Evolutionary conservation across 306 rosid species (phyloP), one percentile per base, ranked within the genome.

Genomic region (Potentilla sterilis): DNA sequence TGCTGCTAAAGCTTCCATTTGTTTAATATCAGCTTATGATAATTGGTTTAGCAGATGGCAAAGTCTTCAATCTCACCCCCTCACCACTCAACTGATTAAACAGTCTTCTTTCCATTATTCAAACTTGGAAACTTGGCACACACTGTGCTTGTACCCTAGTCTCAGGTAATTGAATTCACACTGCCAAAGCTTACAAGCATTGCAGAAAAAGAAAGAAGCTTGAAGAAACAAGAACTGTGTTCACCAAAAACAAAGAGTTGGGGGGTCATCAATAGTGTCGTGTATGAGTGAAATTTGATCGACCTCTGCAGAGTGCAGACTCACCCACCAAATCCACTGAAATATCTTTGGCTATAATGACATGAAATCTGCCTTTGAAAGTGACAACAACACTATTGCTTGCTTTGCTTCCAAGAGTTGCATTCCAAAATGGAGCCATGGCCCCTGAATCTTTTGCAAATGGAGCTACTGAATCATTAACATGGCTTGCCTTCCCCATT

Each of bases 301-400:
- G 40, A 61, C 8, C 66, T 24, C 35, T 13, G 11, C 11, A 9
- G 12, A 21, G 59, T 51, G 12, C 28, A n/a, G n/a, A 28, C 48
- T 32, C 73, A 81, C 85, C 83, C 86, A 86, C 90, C 80, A 78
- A 83, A 85, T 84, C 90, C 28, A 1, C 42, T 13, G 34, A 71
- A 79, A 73, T 82, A 84, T 88, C 83, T 76, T 79, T 59, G 22
- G 67, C 77, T n/a, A 74, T 75, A 72, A 46, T 58, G 87, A 77
- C 84, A 81, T 83, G 87, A 66, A 80, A 69, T 22, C 73, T 70
- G 67, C 78, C 79, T 71, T 61, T 71, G 85, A 87, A 82, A 80
- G 72, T 55, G 89, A 87, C 80, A 47, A 24, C 49, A 70, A 22
- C 28, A 28, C 46, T 69, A 49, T 74, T 74, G 75, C 49, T 46